Evolutionary conservation across 2,329 filamentous ascomycete genomes (phyloP).

Genomic region (Endoconidiophora polonica): DNA sequence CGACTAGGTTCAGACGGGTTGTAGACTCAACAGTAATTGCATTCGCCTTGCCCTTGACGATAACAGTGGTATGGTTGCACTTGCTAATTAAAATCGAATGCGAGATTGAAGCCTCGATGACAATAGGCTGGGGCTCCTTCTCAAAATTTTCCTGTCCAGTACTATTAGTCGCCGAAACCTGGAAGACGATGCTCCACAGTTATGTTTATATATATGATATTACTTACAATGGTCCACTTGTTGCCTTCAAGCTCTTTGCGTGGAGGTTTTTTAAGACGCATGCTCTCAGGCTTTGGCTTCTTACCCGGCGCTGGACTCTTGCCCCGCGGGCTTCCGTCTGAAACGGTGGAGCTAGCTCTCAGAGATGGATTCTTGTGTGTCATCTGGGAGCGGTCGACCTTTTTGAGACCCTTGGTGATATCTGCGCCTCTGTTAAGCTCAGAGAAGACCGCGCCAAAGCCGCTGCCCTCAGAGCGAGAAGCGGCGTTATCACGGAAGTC

Average conservation of each 20-base stretch:
- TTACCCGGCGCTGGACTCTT: constrained; percentile 82
- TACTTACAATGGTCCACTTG: constrained; percentile 73
- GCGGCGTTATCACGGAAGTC: constrained; percentile 26
- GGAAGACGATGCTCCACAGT: background rate
- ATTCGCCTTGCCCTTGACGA: constrained; percentile 85
- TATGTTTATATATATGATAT: background rate
- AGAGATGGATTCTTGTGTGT: constrained; percentile 95
- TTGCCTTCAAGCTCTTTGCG: constrained; percentile 69
- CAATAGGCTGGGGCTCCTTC: constrained; percentile 51
- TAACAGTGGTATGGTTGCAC: constrained; percentile 80
- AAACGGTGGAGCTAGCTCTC: constrained; percentile 54
- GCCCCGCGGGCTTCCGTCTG: constrained; percentile 42
- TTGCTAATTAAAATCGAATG: constrained; percentile 86
- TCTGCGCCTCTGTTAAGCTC: constrained; percentile 76
- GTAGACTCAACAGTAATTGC: constrained; percentile 94
- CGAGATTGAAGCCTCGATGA: constrained; percentile 64
- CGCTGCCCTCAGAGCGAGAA: constrained; percentile 32
- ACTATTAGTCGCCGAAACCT: background rate
- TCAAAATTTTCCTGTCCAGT: constrained; percentile 69
- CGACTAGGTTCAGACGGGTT: constrained; percentile 62
- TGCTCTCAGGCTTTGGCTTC: constrained; percentile 72
- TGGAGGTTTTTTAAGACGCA: constrained; percentile 68
- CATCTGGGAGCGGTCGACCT: constrained; percentile 92
- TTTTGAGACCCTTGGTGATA: constrained; percentile 78
- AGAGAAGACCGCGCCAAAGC: constrained; percentile 77